Conservation (phyloP, 2,329 filamentous ascomycete species). For the Nothopassalora personata region DNA sequence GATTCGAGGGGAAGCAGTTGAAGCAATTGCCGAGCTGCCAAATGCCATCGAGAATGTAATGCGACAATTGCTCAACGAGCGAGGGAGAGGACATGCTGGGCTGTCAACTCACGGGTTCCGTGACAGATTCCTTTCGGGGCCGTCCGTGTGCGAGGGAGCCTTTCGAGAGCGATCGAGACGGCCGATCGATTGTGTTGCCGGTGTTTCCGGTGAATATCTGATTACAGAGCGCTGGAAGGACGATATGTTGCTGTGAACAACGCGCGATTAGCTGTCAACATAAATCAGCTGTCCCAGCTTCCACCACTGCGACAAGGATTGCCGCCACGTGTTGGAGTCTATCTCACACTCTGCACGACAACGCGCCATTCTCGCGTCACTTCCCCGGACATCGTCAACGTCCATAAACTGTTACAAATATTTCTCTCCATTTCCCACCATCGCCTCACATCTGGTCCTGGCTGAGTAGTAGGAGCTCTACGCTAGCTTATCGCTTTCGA, state of each 20-base stretch:
- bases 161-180: too few relatives aligned
- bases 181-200: background rate
- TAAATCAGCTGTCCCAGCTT: background rate
- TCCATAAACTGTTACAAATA: too few relatives aligned
- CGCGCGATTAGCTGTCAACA: background rate
- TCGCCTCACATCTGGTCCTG: too few relatives aligned
- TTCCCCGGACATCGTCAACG: too few relatives aligned
- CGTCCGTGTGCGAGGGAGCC: too few relatives aligned
- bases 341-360: background rate
- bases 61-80: constrained; percentile 33
- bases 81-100: constrained; percentile 25
- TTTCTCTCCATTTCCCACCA: too few relatives aligned
- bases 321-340: background rate
- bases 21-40: constrained; percentile 93
- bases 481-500: too few relatives aligned
- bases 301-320: background rate
- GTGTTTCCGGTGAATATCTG: too few relatives aligned
- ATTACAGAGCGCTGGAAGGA: too few relatives aligned
- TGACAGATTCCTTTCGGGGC: background rate
- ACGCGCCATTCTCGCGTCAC: background rate
- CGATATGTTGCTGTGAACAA: too few relatives aligned
- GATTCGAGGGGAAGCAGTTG: constrained; percentile 91
- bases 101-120: background rate
- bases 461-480: too few relatives aligned
- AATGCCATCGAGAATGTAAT: constrained; percentile 76